phyloP scores from a whole-genome alignment of 768 basidiomycete species.

The Lactarius pseudohatsudake region DNA sequence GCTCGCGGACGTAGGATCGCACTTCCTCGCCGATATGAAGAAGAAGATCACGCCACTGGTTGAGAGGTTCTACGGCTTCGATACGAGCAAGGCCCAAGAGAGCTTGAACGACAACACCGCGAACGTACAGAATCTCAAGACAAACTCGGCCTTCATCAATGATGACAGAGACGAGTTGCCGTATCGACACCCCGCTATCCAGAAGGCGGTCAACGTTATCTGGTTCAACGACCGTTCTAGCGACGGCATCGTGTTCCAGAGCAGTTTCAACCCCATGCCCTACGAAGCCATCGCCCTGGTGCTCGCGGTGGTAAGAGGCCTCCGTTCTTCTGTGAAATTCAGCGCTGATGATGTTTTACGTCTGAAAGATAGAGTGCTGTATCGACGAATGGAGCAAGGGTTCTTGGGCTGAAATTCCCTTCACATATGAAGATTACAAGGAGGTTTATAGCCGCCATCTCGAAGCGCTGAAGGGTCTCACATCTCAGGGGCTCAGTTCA shows the following conservation, averaged over 20 bases:
- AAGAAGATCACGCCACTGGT: conserved; percentile 17
- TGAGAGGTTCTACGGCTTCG: conserved; percentile 18
- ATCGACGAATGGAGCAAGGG: conserved; percentile 23
- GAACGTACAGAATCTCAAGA: conserved; percentile 12
- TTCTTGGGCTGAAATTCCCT: conserved; percentile 10
- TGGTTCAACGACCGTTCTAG: conserved; percentile 24
- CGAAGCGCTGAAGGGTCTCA: conserved; percentile 11
- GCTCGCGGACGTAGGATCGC: conserved; percentile 5
- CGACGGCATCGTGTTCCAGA: conserved; percentile 18
- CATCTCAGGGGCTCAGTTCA: conserved; percentile 7
- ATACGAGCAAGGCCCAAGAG: conserved; percentile 18
- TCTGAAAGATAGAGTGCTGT: conserved; percentile 19
- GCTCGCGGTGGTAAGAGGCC: conserved; percentile 17
- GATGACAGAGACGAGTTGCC: conserved; percentile 9
- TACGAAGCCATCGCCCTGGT: conserved; percentile 23
- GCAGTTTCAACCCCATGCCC: conserved; percentile 19
- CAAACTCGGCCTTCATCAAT: conserved; percentile 10
- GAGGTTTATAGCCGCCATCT: conserved; percentile 14
- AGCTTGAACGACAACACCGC: conserved; percentile 12
- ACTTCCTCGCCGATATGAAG: conserved; percentile 15
- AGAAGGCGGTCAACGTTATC: conserved; percentile 19
- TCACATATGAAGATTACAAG: conserved; percentile 20
- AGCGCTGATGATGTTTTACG: not conserved
- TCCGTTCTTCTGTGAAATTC: not conserved
- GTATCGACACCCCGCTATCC: conserved; percentile 18